Evolutionary conservation across 306 rosid species (phyloP).

Genomic region (Mucuna pruriens): DNA sequence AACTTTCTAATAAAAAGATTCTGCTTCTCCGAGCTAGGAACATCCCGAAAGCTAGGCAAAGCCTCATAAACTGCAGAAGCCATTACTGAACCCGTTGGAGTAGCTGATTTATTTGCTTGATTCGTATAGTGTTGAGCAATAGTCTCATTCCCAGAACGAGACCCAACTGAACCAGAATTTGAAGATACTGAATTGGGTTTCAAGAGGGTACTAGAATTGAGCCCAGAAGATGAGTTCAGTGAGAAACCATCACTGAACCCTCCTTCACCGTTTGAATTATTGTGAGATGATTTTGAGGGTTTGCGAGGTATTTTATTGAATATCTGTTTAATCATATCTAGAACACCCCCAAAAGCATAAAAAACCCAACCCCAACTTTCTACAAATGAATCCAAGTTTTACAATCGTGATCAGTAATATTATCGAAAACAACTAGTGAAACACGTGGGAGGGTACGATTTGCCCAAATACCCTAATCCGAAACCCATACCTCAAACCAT

Average conservation of each 20-base stretch:
- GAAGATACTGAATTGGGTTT: constrained; percentile 49
- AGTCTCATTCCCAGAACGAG: constrained; percentile 51
- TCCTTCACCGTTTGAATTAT: constrained; percentile 47
- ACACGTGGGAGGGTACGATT: background rate
- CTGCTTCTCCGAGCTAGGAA: constrained; percentile 58
- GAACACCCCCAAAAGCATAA: constrained; percentile 32
- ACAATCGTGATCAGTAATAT: constrained; percentile 23
- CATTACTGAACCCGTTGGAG: constrained; percentile 29
- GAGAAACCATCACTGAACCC: constrained; percentile 46
- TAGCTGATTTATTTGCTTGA: constrained; percentile 48
- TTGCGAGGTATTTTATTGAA: constrained; percentile 61
- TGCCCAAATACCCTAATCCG: constrained; percentile 20
- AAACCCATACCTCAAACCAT: constrained; percentile 10
- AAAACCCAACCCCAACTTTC: background rate
- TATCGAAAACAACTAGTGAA: constrained; percentile 5
- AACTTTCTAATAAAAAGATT: constrained; percentile 55
- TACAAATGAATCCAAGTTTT: constrained; percentile 25
- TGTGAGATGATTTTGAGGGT: constrained; percentile 54
- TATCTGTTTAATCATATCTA: constrained; percentile 68
- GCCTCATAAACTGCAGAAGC: constrained; percentile 54
- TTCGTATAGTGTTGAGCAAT: constrained; percentile 31
- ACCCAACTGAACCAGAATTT: constrained; percentile 19
- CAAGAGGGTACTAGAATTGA: constrained; percentile 49
- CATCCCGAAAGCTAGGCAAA: constrained; percentile 63
- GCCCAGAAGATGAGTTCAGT: constrained; percentile 46